phyloP scores from a whole-genome alignment of 1,284 basidiomycete genomes.

The Microbotryum scabiosae region DNA sequence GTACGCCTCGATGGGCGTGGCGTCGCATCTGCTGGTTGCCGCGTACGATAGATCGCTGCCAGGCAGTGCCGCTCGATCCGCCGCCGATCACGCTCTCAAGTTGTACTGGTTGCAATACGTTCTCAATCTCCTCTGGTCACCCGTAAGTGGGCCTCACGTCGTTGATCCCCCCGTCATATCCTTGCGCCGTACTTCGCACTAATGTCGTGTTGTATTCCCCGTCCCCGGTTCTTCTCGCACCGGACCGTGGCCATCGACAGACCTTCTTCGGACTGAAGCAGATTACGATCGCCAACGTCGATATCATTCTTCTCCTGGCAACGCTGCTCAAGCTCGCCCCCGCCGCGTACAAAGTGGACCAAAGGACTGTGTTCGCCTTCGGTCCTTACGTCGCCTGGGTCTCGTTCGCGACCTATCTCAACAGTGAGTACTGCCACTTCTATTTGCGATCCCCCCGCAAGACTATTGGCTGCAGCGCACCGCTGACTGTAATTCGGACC shows the following conservation, averaged over 20 bases:
- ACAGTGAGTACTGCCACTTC: slow-evolving; percentile 40
- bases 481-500: neutral
- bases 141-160: slow-evolving; percentile 33
- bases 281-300: slow-evolving; percentile 53
- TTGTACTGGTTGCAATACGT: slow-evolving; percentile 64
- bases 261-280: slow-evolving; percentile 31
- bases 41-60: slow-evolving; percentile 47
- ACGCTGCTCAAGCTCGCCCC: slow-evolving; percentile 34
- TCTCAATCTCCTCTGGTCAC: slow-evolving; percentile 61
- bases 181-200: neutral
- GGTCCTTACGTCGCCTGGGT: slow-evolving; percentile 47
- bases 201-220: no score
- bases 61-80: slow-evolving; percentile 41
- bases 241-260: slow-evolving; percentile 41
- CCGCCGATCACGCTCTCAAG: slow-evolving; percentile 49
- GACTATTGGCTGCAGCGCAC: neutral
- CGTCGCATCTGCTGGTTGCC: slow-evolving; percentile 57
- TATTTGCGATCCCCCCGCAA: neutral
- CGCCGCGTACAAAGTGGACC: slow-evolving; percentile 17
- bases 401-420: slow-evolving; percentile 60
- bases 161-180: neutral
- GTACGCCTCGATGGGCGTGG: slow-evolving; percentile 49
- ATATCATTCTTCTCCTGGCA: slow-evolving; percentile 54
- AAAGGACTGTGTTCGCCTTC: slow-evolving; percentile 20
- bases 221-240: slow-evolving; percentile 53